Evolutionary conservation across 1,139 yeast species (phyloP).

Genomic region (Taphrina confusa): DNA sequence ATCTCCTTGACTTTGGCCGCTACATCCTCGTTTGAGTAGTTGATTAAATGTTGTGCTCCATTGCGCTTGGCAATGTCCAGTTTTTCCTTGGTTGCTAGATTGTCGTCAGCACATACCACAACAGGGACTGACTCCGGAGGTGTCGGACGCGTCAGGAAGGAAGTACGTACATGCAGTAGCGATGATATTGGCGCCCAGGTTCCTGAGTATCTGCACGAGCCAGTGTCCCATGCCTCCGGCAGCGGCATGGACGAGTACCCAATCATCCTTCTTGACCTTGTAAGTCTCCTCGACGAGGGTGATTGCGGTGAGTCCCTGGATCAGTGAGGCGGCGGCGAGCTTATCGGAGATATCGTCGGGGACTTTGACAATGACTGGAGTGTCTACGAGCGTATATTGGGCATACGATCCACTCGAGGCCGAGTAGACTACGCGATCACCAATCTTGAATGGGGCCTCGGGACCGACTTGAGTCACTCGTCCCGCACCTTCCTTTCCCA

Average conservation of each 20-base stretch:
- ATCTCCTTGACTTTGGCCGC: conserved; percentile 61
- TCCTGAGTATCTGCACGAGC: conserved; percentile 62
- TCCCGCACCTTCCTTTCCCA: conserved; percentile 85
- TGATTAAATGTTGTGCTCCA: conserved; percentile 76
- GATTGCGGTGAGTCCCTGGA: conserved; percentile 80
- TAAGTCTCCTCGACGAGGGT: conserved; percentile 69
- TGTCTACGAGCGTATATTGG: conserved; percentile 68
- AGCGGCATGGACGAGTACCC: conserved; percentile 79
- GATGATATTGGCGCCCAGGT: conserved; percentile 73
- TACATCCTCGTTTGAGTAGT: conserved; percentile 61
- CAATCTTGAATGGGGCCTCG: conserved; percentile 61
- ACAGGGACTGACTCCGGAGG: neutral
- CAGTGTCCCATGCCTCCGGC: conserved; percentile 90
- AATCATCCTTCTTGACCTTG: conserved; percentile 66
- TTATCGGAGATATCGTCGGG: conserved; percentile 55
- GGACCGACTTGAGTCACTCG: conserved; percentile 67
- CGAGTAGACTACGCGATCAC: conserved; percentile 69
- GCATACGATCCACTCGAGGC: conserved; percentile 47
- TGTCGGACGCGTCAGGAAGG: conserved; percentile 51
- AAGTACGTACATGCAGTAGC: conserved; percentile 78
- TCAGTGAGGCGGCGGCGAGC: conserved; percentile 59
- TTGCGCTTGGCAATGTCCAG: conserved; percentile 55
- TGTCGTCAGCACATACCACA: neutral
- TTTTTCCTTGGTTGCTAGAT: conserved; percentile 67
- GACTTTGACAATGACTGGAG: conserved; percentile 54